Conservation (phyloP, 1,139 yeast species). For the Taphrina deformans region DNA sequence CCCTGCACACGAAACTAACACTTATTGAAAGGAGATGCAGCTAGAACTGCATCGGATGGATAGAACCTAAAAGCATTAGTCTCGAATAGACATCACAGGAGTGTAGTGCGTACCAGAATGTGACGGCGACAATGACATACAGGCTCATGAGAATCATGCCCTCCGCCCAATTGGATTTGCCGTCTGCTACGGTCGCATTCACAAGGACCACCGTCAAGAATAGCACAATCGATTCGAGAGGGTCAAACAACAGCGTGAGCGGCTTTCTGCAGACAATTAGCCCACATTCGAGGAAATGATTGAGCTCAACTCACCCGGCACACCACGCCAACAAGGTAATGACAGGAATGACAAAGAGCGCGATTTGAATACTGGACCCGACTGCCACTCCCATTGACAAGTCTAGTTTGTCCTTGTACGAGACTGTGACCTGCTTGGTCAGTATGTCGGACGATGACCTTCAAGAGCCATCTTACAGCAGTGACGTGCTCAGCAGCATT, state of each 20-base stretch:
- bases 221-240: conserved; percentile 89
- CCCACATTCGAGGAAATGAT: conserved; percentile 91
- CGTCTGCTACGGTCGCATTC: conserved; percentile 79
- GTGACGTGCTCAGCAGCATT: conserved; percentile 99
- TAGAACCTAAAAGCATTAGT: conserved; percentile 8
- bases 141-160: conserved; percentile 90
- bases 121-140: conserved; percentile 79
- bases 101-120: conserved; percentile 44
- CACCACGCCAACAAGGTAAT: conserved; percentile 53
- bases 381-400: conserved; percentile 9
- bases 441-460: conserved; percentile 71
- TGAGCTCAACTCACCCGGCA: conserved; percentile 84
- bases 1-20: not conserved
- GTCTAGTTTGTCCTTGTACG: conserved; percentile 54
- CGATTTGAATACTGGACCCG: conserved; percentile 62
- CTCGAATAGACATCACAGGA: not conserved
- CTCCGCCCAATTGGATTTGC: conserved; percentile 95
- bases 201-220: conserved; percentile 86
- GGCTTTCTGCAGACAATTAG: conserved; percentile 81
- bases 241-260: conserved; percentile 86
- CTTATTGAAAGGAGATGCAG: conserved; percentile 14
- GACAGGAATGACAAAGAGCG: conserved; percentile 21
- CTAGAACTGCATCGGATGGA: conserved; percentile 10
- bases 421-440: conserved; percentile 86
- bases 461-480: conserved; percentile 87